A percentile compares a stretch with the other conserved stretches of the same genome.
phyloP scores from a whole-genome alignment of 2,329 filamentous ascomycete genomes.

The Talaromyces albobiverticillius region DNA sequence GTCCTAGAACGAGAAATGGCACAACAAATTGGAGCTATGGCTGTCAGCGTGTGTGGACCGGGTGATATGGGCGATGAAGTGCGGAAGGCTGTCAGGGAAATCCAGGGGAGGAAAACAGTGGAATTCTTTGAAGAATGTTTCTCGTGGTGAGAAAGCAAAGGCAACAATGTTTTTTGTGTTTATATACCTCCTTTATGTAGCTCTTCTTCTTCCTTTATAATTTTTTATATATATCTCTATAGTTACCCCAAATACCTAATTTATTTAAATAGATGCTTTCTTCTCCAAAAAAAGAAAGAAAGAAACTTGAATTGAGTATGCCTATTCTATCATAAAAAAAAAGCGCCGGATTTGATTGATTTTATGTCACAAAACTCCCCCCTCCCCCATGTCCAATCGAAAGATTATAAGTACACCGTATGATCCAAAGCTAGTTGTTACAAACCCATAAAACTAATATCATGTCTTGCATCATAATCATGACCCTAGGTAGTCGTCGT shows the following conservation, averaged over 20 bases:
- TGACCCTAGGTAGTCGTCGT: not conserved
- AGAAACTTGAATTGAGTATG: no score
- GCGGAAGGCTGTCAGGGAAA: slow-evolving; percentile 59
- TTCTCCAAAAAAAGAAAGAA: not conserved
- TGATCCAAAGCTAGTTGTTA: not conserved
- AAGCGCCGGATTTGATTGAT: no score
- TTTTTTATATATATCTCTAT: no score
- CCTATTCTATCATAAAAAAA: no score
- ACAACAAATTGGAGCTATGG: slow-evolving; percentile 77
- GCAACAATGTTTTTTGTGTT: not conserved
- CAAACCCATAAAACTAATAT: not conserved
- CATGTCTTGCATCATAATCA: not conserved
- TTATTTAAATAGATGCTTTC: no score
- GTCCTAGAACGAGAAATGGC: slow-evolving; percentile 65
- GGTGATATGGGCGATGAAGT: slow-evolving; percentile 70
- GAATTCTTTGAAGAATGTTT: slow-evolving; percentile 75
- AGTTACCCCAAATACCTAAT: no score
- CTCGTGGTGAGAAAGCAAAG: slow-evolving; percentile 28
- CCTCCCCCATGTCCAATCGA: no score
- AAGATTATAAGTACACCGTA: not conserved
- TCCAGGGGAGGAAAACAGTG: slow-evolving; percentile 57
- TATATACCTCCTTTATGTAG: not conserved
- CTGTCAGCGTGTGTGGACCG: slow-evolving; percentile 71
- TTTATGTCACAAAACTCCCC: no score
- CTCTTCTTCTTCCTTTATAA: not conserved